phyloP scores from a whole-genome alignment of 805 yeast species.

The Starmerella sirachaensis region DNA sequence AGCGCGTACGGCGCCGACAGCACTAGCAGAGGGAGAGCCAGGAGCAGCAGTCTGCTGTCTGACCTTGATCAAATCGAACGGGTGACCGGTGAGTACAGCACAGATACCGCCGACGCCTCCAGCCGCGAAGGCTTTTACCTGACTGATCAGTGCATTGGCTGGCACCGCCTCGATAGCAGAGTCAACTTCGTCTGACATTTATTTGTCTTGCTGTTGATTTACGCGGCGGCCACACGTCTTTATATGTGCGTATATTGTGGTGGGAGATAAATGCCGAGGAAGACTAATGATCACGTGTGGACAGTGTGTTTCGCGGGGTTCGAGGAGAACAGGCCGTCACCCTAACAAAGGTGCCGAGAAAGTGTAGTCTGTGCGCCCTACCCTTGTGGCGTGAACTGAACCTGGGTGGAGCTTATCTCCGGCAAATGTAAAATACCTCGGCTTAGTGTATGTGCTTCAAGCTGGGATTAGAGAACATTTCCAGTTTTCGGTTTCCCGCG shows the following conservation, averaged over 20 bases:
- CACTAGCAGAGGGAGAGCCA: constrained; percentile 35
- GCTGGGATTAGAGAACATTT: constrained; percentile 57
- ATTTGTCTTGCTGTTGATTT: background rate
- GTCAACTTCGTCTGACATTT: constrained; percentile 21
- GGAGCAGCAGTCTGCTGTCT: constrained; percentile 65
- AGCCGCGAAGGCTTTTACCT: constrained; percentile 73
- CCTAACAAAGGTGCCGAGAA: too few species aligned
- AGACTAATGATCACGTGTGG: too few species aligned
- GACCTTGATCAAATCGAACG: constrained; percentile 87
- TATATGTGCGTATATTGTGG: too few species aligned
- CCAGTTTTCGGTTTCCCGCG: constrained; percentile 58
- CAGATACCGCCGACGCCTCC: constrained; percentile 97
- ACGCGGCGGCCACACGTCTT: too few species aligned
- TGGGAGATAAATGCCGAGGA: too few species aligned
- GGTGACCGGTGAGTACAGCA: constrained; percentile 93
- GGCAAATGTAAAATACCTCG: background rate
- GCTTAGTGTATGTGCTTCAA: constrained; percentile 47
- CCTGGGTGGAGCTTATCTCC: background rate
- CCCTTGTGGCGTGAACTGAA: background rate
- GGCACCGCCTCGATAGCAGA: constrained; percentile 16
- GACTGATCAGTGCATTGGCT: constrained; percentile 40
- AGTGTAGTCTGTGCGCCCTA: background rate
- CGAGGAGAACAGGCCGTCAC: too few species aligned
- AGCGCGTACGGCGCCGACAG: constrained; percentile 40
- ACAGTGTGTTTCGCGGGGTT: too few species aligned